phyloP scores from a whole-genome alignment of 2,329 filamentous ascomycete genomes.

The Colletotrichum higginsianum region DNA sequence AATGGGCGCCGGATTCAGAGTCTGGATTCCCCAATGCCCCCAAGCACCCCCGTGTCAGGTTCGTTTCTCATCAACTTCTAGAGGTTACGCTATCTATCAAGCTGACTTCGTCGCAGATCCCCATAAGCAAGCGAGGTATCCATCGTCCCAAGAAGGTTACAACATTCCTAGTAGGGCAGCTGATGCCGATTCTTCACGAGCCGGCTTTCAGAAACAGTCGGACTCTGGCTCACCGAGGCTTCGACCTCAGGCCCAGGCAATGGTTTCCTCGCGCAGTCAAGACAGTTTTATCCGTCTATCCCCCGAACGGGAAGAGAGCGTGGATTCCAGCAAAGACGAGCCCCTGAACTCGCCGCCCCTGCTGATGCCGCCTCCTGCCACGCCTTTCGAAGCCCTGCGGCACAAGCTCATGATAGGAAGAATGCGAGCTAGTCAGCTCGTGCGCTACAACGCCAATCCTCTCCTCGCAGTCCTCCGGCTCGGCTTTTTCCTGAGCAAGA shows the following conservation, averaged over 20 bases:
- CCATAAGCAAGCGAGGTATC: conserved; percentile 49
- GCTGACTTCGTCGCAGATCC: conserved; percentile 47
- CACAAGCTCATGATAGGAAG: conserved; percentile 54
- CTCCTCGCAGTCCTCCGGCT: conserved; percentile 65
- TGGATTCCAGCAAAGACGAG: conserved; percentile 42
- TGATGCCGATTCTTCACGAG: conserved; percentile 48
- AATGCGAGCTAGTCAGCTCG: conserved; percentile 53
- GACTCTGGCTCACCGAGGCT: conserved; percentile 48
- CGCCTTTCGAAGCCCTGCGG: conserved; percentile 50
- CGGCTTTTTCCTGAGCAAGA: conserved; percentile 77
- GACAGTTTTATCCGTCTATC: conserved; percentile 53
- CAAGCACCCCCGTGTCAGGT: conserved; percentile 66
- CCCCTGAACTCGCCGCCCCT: conserved; percentile 56
- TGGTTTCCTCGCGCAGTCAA: conserved; percentile 59
- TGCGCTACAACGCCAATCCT: conserved; percentile 48
- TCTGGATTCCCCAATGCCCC: conserved; percentile 67
- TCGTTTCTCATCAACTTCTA: conserved; percentile 36
- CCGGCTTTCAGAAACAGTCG: conserved; percentile 49
- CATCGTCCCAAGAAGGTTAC: conserved; percentile 51
- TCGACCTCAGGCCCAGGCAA: conserved; percentile 47
- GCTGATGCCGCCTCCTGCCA: conserved; percentile 65
- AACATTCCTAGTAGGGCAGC: conserved; percentile 45
- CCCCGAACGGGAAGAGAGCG: conserved; percentile 44
- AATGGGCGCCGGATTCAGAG: conserved; percentile 66
- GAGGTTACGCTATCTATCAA: conserved; percentile 34